Conservation (phyloP, 257 asterid genomes). For the Penstemon barbatus region DNA sequence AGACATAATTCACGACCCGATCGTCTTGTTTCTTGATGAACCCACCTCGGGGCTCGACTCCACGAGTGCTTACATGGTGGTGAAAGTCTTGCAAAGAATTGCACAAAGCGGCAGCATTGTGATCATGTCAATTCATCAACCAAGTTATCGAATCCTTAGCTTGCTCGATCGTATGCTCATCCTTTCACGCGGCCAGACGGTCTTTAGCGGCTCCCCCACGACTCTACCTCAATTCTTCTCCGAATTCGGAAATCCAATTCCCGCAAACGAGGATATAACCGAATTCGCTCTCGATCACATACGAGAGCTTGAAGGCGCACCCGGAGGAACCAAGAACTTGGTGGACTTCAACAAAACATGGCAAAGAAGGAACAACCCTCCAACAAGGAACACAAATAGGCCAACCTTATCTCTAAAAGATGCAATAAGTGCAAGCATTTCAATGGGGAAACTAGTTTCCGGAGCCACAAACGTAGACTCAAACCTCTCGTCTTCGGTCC, state of each 20-base stretch:
- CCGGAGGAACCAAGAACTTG: constrained; percentile 32
- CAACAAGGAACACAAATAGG: background rate
- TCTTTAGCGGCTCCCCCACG: constrained; percentile 43
- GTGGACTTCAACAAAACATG: constrained; percentile 44
- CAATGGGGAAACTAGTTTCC: constrained; percentile 55
- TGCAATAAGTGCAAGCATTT: constrained; percentile 54
- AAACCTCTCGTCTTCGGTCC: constrained; percentile 39
- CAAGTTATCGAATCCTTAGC: constrained; percentile 53
- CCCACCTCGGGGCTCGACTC: constrained; percentile 68
- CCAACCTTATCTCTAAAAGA: constrained; percentile 38
- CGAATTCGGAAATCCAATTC: constrained; percentile 50
- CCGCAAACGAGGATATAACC: constrained; percentile 43
- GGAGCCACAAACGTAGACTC: constrained; percentile 41
- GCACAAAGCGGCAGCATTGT: constrained; percentile 65
- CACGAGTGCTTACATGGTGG: constrained; percentile 60
- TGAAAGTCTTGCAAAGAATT: constrained; percentile 51
- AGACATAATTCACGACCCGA: constrained; percentile 64
- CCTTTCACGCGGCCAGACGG: constrained; percentile 55
- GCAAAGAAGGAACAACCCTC: constrained; percentile 32
- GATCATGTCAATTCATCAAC: constrained; percentile 57
- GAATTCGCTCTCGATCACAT: constrained; percentile 58
- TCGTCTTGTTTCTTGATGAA: constrained; percentile 57
- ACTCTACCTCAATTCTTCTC: constrained; percentile 40
- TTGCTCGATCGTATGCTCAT: constrained; percentile 46
- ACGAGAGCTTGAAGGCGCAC: constrained; percentile 44